Base-by-base conservation (phyloP, 2,329 filamentous ascomycete species). In the Emmonsiellopsis sp. region DNA sequence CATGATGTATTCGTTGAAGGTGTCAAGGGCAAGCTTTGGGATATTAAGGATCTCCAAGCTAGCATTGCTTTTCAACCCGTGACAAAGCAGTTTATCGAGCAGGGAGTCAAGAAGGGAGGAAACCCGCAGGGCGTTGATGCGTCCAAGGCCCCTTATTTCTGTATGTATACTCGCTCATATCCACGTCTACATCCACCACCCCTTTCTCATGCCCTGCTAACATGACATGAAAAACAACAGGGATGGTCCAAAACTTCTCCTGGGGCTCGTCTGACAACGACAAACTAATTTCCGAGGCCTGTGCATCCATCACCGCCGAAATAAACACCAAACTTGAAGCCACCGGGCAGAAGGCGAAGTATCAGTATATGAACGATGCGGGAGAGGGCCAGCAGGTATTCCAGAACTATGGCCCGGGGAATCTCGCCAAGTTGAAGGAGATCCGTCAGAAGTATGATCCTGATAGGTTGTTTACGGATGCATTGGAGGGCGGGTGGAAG, bases 401-500 rank as follows among this genome's bases (percentile, higher is more conserved):
- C 37, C 50, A 52, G 13, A 53, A 40, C n/a, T 58, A 57, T 43
- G 55, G 55, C 17, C 14, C 42, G 11, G 61, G 55, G 37, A 73
- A 67, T 48, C 56, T 65, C 40, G 49, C 56, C 33, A 64, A 56
- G 45, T 51, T 74, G 58, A 56, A 61, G 51, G 52, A 54, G 4
- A 58, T 72, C 10, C 63, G 64, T 17, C 54, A 52, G 36, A 66
- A 62, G 55, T 74, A 72, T 57, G 71, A 74, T 61, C 67, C 71
- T 0, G 54, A 55, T 1, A 57, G 60, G 0, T 61, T 74, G 0
- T 73, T 71, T 53, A 65, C 72, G 57, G 63, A 52, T n/a, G 51
- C 69, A 44, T 58, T 67, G 57, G 66, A 68, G 0, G 71, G 71
- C 5, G 51, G 51, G 3, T 53, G 51, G 51, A 53, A 53, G 51